phyloP scores from a whole-genome alignment of 179 eudicot species.

The Sideroxylon spinosum region DNA sequence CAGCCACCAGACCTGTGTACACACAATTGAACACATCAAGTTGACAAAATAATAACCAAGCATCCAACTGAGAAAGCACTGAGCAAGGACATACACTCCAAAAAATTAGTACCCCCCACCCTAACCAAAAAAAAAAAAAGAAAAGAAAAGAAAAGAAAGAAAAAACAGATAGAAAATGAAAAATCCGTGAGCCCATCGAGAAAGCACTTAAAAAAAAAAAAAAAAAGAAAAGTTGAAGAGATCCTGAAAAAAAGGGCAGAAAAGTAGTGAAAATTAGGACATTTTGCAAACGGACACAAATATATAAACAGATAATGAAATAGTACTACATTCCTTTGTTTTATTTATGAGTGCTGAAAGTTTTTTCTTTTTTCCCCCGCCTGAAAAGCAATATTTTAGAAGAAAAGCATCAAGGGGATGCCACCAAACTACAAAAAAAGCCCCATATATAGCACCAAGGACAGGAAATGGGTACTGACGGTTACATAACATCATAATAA shows the following conservation, averaged over 20 bases:
- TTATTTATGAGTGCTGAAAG: no score
- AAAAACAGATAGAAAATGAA: not conserved
- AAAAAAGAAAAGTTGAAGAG: not conserved
- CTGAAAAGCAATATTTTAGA: no score
- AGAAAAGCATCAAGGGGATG: no score
- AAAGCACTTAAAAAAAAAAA: not conserved
- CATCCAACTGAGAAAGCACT: slow-evolving; percentile 1
- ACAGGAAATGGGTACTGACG: no score
- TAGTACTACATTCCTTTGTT: no score
- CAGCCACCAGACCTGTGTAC: slow-evolving; percentile 46
- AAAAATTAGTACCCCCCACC: not conserved
- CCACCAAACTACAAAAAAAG: no score
- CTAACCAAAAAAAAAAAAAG: not conserved
- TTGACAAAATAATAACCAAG: slow-evolving; percentile 29
- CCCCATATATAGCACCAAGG: no score
- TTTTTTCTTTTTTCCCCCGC: no score
- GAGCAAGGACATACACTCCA: not conserved
- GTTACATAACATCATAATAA: not conserved
- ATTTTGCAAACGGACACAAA: not conserved
- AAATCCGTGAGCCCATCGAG: not conserved
- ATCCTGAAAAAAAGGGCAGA: not conserved
- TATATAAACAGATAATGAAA: no score
- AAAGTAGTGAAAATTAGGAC: not conserved
- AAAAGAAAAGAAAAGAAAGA: not conserved
- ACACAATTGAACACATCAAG: slow-evolving; percentile 42